phyloP scores from a whole-genome alignment of 2,329 filamentous ascomycete genomes.

The Hypomyces rosellus region DNA sequence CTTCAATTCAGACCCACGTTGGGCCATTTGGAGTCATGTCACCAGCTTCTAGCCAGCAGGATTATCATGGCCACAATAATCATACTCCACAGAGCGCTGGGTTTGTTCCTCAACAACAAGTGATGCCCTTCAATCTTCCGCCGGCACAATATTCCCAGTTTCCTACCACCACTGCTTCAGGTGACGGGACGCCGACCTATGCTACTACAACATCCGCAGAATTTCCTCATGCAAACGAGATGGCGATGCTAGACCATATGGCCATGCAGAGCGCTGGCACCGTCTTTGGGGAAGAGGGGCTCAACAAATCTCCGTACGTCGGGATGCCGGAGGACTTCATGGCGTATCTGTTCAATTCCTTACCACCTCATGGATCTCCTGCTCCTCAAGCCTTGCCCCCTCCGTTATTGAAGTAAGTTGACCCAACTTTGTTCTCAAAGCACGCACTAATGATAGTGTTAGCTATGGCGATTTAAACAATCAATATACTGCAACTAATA shows the following conservation, averaged over 20 bases:
- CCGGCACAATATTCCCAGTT: slow-evolving; percentile 48
- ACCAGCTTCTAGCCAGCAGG: slow-evolving; percentile 44
- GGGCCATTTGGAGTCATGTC: slow-evolving; percentile 47
- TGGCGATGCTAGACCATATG: slow-evolving; percentile 59
- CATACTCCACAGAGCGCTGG: slow-evolving; percentile 39
- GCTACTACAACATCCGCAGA: slow-evolving; percentile 32
- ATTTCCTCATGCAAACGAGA: slow-evolving; percentile 44
- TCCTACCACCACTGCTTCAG: slow-evolving; percentile 20
- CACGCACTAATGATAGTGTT: slow-evolving; percentile 19
- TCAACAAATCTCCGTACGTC: slow-evolving; percentile 76
- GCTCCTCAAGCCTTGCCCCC: slow-evolving; percentile 41
- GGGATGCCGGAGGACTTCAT: slow-evolving; percentile 84
- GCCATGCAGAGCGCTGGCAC: slow-evolving; percentile 65
- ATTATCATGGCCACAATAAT: slow-evolving; percentile 41
- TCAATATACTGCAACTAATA: slow-evolving; percentile 38
- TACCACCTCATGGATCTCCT: slow-evolving; percentile 19
- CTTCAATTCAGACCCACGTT: slow-evolving; percentile 41
- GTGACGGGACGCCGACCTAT: slow-evolving; percentile 33
- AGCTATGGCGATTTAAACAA: slow-evolving; percentile 48
- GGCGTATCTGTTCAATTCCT: slow-evolving; percentile 68
- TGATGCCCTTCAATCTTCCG: slow-evolving; percentile 56
- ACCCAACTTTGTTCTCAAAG: background rate
- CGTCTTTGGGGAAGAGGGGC: slow-evolving; percentile 77
- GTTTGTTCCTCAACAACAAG: slow-evolving; percentile 56
- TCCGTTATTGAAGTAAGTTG: slow-evolving; percentile 41